Conservation (phyloP, 2,329 filamentous ascomycete species). For the Cladosporium sp. region DNA sequence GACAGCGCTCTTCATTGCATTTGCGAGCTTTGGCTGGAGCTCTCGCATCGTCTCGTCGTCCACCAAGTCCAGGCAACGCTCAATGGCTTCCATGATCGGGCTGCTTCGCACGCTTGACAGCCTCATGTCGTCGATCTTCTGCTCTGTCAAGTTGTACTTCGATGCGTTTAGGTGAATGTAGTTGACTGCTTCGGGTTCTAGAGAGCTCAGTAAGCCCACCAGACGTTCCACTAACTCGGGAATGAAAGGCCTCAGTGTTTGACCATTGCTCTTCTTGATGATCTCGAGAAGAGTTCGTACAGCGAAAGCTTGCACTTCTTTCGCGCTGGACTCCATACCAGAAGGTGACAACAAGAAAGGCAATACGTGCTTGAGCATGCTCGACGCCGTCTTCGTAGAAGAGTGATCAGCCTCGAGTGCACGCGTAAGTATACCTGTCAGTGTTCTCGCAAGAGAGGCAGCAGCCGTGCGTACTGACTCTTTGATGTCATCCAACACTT, state of each 20-base stretch:
- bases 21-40: conserved; percentile 70
- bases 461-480: conserved; percentile 81
- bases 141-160: conserved; percentile 79
- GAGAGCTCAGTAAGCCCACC: conserved; percentile 76
- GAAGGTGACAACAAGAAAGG: conserved; percentile 88
- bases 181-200: conserved; percentile 87
- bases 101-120: conserved; percentile 79
- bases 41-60: conserved; percentile 76
- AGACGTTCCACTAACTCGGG: conserved; percentile 78
- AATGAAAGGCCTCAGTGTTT: conserved; percentile 75
- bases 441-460: conserved; percentile 74
- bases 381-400: conserved; percentile 64
- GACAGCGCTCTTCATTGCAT: conserved; percentile 79
- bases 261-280: conserved; percentile 80
- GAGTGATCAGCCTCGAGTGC: conserved; percentile 77
- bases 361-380: conserved; percentile 82
- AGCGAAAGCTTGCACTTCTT: conserved; percentile 84
- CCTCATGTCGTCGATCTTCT: conserved; percentile 85
- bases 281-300: conserved; percentile 80
- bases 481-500: conserved; percentile 95
- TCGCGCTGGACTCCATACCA: conserved; percentile 81
- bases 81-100: conserved; percentile 89
- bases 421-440: conserved; percentile 82
- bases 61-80: conserved; percentile 80
- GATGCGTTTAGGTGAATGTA: conserved; percentile 88